A percentile compares a stretch with the other conserved stretches of the same genome.
phyloP scores from a whole-genome alignment of 2,329 filamentous ascomycete genomes.

The Ophiostoma himal-ulmi region DNA sequence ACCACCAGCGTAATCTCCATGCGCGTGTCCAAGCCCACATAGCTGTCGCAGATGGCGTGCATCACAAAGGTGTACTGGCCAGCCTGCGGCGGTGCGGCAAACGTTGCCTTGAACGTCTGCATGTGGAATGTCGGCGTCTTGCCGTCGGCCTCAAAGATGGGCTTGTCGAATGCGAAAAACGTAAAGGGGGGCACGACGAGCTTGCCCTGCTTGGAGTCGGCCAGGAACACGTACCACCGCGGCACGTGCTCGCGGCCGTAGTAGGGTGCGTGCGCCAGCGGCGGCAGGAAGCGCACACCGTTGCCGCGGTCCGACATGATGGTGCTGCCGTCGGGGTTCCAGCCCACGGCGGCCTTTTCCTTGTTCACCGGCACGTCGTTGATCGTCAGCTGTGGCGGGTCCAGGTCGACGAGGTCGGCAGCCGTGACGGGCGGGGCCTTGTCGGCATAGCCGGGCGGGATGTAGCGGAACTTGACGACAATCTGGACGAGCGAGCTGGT shows the following conservation, averaged over 20 bases:
- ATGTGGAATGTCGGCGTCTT: constrained; percentile 83
- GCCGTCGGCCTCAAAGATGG: constrained; percentile 71
- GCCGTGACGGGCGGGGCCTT: constrained; percentile 69
- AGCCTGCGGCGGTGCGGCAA: constrained; percentile 85
- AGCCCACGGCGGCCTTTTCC: constrained; percentile 52
- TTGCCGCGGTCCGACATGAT: constrained; percentile 47
- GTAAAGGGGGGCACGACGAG: constrained; percentile 94
- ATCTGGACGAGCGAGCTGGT: constrained; percentile 89
- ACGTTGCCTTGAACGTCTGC: constrained; percentile 95
- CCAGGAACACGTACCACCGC: constrained; percentile 89
- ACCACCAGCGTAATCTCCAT: constrained; percentile 84
- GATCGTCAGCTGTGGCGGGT: constrained; percentile 87
- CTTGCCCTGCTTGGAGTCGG: constrained; percentile 88
- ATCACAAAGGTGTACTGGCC: constrained; percentile 93
- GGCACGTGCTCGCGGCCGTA: constrained; percentile 85
- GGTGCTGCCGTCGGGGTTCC: constrained; percentile 54
- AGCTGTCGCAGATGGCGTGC: constrained; percentile 90
- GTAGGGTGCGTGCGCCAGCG: constrained; percentile 85
- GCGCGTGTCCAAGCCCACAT: constrained; percentile 89
- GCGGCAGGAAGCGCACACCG: constrained; percentile 64
- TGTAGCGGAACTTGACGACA: constrained; percentile 88
- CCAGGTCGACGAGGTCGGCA: constrained; percentile 79
- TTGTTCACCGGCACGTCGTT: constrained; percentile 76
- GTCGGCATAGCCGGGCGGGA: constrained; percentile 70
- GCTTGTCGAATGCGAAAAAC: constrained; percentile 89